Percentiles rank a stretch among this genome's conserved stretches.
Evolutionary conservation across 495 filamentous ascomycete species (phyloP).

Genomic region (Chaetomium fimeti): DNA sequence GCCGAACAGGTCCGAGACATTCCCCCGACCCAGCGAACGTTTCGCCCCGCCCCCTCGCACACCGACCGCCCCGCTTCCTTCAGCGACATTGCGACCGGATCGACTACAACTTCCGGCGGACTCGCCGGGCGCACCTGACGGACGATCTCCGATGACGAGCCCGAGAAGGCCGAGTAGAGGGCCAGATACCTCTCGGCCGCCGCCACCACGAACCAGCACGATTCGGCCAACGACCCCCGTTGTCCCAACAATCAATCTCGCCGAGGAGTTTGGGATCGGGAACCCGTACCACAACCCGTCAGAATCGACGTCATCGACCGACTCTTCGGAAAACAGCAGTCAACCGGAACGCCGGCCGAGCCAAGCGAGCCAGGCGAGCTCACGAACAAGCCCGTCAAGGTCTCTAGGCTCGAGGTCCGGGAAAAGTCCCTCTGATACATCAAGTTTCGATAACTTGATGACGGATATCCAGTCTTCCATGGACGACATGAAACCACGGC

Average conservation of each 20-base stretch:
- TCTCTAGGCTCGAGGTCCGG: constrained; percentile 43
- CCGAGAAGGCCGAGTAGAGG: constrained; percentile 48
- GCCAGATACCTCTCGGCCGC: constrained; percentile 48
- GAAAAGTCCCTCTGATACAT: constrained; percentile 41
- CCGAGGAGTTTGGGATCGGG: constrained; percentile 51
- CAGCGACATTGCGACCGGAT: constrained; percentile 33
- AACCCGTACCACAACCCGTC: constrained; percentile 63
- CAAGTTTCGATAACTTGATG: constrained; percentile 51
- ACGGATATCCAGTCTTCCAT: constrained; percentile 54
- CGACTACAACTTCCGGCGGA: constrained; percentile 38
- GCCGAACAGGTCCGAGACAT: constrained; percentile 55
- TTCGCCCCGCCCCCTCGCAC: constrained; percentile 44
- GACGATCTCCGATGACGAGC: constrained; percentile 23
- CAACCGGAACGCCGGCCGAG: constrained; percentile 49
- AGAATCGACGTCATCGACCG: constrained; percentile 66
- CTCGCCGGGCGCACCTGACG: constrained; percentile 24
- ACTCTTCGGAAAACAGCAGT: constrained; percentile 55
- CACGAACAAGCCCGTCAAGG: constrained; percentile 63
- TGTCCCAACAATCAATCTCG: constrained; percentile 48
- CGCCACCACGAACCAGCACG: constrained; percentile 49
- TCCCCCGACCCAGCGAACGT: constrained; percentile 45
- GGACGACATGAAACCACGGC: constrained; percentile 34
- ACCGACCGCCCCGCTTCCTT: constrained; percentile 45
- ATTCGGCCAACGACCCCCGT: constrained; percentile 37
- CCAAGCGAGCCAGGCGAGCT: constrained; percentile 70